A percentile compares a stretch with the other conserved stretches of the same genome.
Evolutionary conservation across 306 rosid species (phyloP).

Genomic region (Medicago truncatula): DNA sequence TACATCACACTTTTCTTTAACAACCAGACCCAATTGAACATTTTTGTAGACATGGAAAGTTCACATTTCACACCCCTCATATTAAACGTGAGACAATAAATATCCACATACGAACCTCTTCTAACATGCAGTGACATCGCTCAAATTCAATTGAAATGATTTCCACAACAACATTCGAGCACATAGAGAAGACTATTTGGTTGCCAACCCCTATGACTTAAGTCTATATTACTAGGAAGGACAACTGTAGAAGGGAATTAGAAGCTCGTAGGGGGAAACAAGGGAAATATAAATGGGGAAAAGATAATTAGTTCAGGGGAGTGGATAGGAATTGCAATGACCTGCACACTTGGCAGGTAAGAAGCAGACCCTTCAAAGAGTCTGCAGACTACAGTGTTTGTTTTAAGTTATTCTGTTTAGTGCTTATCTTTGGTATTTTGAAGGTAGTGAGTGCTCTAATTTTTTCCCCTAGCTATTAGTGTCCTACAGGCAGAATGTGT

Average conservation of each 20-base stretch:
- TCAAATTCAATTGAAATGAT: conserved; percentile 9
- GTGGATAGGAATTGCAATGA: conserved; percentile 14
- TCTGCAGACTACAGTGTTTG: conserved; percentile 1
- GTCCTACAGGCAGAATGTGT: not conserved
- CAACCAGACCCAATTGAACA: not conserved
- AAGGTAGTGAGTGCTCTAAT: not conserved
- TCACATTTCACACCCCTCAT: conserved; percentile 16
- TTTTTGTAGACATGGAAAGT: not conserved
- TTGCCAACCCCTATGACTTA: not conserved
- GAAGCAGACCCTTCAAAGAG: conserved; percentile 26
- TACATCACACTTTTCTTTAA: not conserved
- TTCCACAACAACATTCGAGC: conserved; percentile 10
- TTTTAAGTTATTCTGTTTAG: not conserved
- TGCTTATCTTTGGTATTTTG: not conserved
- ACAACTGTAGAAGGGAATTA: not conserved
- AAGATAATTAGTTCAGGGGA: not conserved
- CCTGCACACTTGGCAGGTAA: not conserved
- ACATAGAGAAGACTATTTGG: not conserved
- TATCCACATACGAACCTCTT: conserved; percentile 17
- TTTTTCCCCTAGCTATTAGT: not conserved
- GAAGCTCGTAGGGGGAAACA: conserved; percentile 1
- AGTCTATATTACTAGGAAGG: not conserved
- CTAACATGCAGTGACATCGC: not conserved
- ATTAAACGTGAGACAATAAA: not conserved
- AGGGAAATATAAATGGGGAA: not conserved